A percentile compares a stretch with the other conserved stretches of the same genome.
phyloP scores from a whole-genome alignment of 176 grass and related monocot species.

The Tillandsia fasciculata region DNA sequence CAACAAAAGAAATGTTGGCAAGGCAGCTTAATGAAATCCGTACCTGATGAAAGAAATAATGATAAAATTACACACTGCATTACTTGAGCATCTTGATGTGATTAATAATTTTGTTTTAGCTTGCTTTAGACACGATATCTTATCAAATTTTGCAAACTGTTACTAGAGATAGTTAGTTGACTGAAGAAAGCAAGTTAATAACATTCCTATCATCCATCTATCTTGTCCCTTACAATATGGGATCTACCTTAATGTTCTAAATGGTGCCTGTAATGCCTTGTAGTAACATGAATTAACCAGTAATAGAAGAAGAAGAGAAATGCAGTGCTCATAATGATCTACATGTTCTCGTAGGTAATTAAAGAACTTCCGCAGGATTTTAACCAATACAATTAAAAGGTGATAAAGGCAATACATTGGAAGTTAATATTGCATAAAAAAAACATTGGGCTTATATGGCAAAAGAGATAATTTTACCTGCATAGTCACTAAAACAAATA shows the following conservation, averaged over 20 bases:
- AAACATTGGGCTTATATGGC: background rate
- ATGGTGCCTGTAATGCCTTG: too few relatives aligned
- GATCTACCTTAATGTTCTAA: too few relatives aligned
- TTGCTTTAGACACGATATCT: too few relatives aligned
- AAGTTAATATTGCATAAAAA: constrained; percentile 2
- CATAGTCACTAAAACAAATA: constrained; percentile 55
- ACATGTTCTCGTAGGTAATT: too few relatives aligned
- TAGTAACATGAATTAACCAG: too few relatives aligned
- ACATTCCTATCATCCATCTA: too few relatives aligned
- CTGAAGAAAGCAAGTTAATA: background rate
- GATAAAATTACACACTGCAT: constrained; percentile 1
- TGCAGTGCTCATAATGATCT: too few relatives aligned
- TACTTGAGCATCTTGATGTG: constrained; percentile 17
- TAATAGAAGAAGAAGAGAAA: too few relatives aligned
- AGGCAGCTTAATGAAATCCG: constrained; percentile 60
- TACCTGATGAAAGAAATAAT: constrained; percentile 33
- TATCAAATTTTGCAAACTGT: constrained; percentile 1
- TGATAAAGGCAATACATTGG: background rate
- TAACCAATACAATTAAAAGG: background rate
- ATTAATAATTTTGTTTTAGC: constrained; percentile 5
- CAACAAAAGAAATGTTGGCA: constrained; percentile 74
- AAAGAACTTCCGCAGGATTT: too few relatives aligned
- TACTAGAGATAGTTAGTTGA: background rate
- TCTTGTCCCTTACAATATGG: too few relatives aligned
- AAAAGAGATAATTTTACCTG: constrained; percentile 29